Conservation (phyloP, 139 green algal genomes). For the Ettlia oleoabundans region DNA sequence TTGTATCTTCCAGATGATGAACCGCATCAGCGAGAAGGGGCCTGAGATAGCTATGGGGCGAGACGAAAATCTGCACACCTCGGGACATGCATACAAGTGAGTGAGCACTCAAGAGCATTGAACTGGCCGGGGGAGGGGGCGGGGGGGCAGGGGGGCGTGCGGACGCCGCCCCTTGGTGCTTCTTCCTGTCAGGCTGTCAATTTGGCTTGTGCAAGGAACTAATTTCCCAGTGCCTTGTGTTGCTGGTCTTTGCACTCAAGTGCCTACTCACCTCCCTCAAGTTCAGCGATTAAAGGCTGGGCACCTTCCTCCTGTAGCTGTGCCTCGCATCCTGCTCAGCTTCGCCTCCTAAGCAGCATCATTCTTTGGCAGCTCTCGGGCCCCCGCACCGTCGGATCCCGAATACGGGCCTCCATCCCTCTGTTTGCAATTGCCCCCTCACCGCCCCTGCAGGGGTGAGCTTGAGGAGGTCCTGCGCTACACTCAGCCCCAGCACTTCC, state of each 20-base stretch:
- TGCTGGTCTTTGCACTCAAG: too few species aligned
- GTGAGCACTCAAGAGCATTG: neutral
- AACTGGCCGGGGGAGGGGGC: neutral
- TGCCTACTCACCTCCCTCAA: too few species aligned
- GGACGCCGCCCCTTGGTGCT: too few species aligned
- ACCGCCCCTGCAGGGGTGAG: constrained; percentile 61
- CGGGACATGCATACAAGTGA: constrained; percentile 83
- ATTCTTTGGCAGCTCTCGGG: too few species aligned
- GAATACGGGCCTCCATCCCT: neutral
- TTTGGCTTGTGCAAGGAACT: too few species aligned
- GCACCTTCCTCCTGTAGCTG: too few species aligned
- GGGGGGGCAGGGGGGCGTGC: neutral
- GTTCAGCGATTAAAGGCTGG: too few species aligned
- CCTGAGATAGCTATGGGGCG: constrained; percentile 78
- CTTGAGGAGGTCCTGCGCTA: constrained; percentile 89
- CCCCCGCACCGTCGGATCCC: neutral
- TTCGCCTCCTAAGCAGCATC: too few species aligned
- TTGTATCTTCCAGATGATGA: constrained; percentile 87
- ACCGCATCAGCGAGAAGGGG: constrained; percentile 82
- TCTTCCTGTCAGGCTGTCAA: too few species aligned
- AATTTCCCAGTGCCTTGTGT: too few species aligned
- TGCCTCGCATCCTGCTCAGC: too few species aligned
- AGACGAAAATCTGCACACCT: constrained; percentile 86
- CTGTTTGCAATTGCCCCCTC: neutral
- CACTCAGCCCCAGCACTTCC: constrained; percentile 97